Percentiles rank a stretch among this genome's conserved stretches.
phyloP scores from a whole-genome alignment of 2,329 filamentous ascomycete species.

The Escovopsis sp. region DNA sequence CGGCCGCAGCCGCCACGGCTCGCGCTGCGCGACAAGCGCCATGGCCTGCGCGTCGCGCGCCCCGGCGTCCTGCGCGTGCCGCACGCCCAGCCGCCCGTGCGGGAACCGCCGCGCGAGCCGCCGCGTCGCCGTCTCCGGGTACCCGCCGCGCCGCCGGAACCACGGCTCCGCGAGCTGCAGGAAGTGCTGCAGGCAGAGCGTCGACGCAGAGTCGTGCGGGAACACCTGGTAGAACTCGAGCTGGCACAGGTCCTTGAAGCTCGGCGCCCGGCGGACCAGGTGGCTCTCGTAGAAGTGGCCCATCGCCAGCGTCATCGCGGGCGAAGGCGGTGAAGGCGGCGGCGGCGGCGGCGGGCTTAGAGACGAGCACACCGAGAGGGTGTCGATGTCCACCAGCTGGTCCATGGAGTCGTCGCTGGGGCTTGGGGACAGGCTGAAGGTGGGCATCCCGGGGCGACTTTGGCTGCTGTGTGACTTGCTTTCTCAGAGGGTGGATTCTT shows the following conservation, averaged over 20 bases:
- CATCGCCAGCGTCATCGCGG: not conserved
- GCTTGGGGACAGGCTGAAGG: too few relatives aligned
- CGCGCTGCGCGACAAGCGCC: not conserved
- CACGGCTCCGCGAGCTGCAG: slow-evolving; percentile 1
- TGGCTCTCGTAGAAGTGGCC: not conserved
- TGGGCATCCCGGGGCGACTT: too few relatives aligned
- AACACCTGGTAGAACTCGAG: slow-evolving; percentile 5
- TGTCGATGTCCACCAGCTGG: too few relatives aligned
- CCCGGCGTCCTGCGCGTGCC: not conserved
- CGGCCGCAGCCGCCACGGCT: not conserved
- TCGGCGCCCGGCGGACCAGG: not conserved
- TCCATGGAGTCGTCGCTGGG: too few relatives aligned
- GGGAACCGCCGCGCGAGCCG: not conserved
- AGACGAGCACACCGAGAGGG: too few relatives aligned
- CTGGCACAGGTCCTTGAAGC: not conserved
- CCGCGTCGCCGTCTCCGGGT: not conserved
- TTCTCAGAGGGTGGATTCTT: too few relatives aligned
- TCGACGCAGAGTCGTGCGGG: slow-evolving; percentile 3
- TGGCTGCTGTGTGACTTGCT: too few relatives aligned
- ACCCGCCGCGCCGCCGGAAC: not conserved
- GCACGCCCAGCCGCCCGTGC: not conserved
- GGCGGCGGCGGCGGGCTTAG: too few relatives aligned
- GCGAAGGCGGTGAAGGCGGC: not conserved
- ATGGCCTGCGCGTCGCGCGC: not conserved
- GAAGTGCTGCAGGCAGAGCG: slow-evolving; percentile 1